Evolutionary conservation across 192 early-diverging fungal species (phyloP).

Genomic region (Entomortierella chlamydospora): DNA sequence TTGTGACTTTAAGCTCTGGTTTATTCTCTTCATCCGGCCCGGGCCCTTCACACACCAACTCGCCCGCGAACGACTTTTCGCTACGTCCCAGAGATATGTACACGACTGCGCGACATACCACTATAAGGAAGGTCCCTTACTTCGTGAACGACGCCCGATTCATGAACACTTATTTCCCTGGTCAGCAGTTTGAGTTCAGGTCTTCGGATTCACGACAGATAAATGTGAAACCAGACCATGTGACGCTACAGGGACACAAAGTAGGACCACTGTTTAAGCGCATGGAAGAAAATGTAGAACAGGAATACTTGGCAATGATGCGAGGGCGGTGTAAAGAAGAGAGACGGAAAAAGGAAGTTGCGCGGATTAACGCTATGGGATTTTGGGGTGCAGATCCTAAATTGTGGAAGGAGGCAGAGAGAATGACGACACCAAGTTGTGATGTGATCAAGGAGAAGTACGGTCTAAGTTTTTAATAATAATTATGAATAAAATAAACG

Average conservation of each 20-base stretch:
- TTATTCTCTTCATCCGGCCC: conserved; percentile 58
- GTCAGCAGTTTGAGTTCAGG: conserved; percentile 58
- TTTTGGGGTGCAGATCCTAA: conserved; percentile 72
- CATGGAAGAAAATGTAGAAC: conserved; percentile 71
- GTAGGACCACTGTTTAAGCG: conserved; percentile 36
- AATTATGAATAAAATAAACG: not conserved
- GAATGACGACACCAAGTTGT: conserved; percentile 74
- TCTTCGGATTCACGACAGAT: conserved; percentile 16
- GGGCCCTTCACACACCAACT: conserved; percentile 21
- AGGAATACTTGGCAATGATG: conserved; percentile 72
- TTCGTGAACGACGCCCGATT: conserved; percentile 74
- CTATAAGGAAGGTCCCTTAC: conserved; percentile 74
- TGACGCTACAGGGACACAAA: conserved; percentile 19
- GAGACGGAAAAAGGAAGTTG: conserved; percentile 63
- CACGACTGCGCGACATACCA: conserved; percentile 65
- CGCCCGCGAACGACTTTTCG: conserved; percentile 68
- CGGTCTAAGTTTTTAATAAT: conserved; percentile 13
- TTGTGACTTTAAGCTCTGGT: conserved; percentile 78
- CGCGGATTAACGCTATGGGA: conserved; percentile 72
- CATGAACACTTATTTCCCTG: conserved; percentile 43
- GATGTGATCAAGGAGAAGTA: conserved; percentile 69
- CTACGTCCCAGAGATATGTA: conserved; percentile 68
- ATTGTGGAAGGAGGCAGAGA: conserved; percentile 71
- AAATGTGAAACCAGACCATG: conserved; percentile 27
- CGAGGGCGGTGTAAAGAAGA: conserved; percentile 75